Base-by-base conservation (phyloP, 2,329 filamentous ascomycete species). In the Pseudopithomyces chartarum region DNA sequence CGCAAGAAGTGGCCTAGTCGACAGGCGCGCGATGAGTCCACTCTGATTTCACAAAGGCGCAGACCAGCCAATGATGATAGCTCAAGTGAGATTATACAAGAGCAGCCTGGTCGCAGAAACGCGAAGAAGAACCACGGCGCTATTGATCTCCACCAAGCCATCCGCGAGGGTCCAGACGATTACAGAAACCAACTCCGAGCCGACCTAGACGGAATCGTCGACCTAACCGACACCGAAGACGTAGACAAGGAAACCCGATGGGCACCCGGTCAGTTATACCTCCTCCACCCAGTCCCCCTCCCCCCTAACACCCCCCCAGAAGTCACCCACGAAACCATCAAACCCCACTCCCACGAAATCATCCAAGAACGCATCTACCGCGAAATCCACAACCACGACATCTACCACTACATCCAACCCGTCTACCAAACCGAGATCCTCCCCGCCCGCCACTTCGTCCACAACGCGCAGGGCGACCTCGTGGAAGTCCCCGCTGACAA, bases 301-400 rank as follows among this genome's bases (percentile, higher is more conserved):
- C 8, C 11, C 8, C 29, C 63, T 68, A 53, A 68, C 47, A 23
- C 1, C n/a, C 7, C 13, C n/a, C 15, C 23, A 82, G 81, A 79
- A 57, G 81, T 84, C 17, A 79, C 76, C 1, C 82, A 85, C 56
- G 81, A 85, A 60, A 73, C 76, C 0, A 69, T 84, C 38, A 73
- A 74, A 15, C 75, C 77, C 3, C 66, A 77, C 13, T 65, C 75
- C 11, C 81, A 82, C 56, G 74, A 84, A 47, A 74, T 84, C 43
- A 65, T 77, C 15, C 73, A 83, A 60, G 77, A 84, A 61, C 62
- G 65, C 20, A 80, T 84, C 49, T 80, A 78, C 6, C 80, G 82
- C 36, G 83, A 85, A 57, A 82, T 84, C 33, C 83, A 85, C 69
- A 80, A 79, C 33, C 77, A 85, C 65, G 79, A 84, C 58, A 68